Evolutionary conservation across 225 moss, liverwort and hornwort species (phyloP).

Genomic region (Marchantia paleacea): DNA sequence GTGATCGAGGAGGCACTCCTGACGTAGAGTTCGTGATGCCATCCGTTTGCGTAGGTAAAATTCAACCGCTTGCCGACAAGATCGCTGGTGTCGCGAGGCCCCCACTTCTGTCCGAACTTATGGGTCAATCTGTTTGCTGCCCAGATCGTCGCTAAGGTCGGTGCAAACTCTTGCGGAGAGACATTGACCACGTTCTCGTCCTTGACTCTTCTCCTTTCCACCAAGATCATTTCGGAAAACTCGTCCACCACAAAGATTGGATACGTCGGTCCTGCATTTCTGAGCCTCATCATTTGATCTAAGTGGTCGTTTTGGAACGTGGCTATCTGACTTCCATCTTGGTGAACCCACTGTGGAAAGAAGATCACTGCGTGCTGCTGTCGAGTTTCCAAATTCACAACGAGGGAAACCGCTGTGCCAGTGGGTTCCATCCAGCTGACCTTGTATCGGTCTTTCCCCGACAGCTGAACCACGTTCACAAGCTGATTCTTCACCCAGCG

Average conservation of each 20-base stretch:
- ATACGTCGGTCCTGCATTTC: slow-evolving; percentile 18
- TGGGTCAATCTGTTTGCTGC: background rate
- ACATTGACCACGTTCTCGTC: background rate
- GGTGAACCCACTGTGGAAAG: slow-evolving; percentile 15
- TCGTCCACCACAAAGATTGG: slow-evolving; percentile 19
- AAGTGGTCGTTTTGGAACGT: too few species aligned
- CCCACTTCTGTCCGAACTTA: background rate
- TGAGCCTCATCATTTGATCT: too few species aligned
- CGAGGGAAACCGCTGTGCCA: slow-evolving; percentile 10
- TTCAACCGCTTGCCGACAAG: slow-evolving; percentile 4
- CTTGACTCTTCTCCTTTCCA: slow-evolving; percentile 1
- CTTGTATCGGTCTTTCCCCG: background rate
- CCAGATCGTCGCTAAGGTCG: background rate
- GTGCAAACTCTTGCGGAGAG: slow-evolving; percentile 5
- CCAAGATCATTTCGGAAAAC: slow-evolving; percentile 10
- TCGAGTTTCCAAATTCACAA: background rate
- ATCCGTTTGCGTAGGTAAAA: too few species aligned
- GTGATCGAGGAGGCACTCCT: too few species aligned
- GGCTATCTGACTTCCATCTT: background rate
- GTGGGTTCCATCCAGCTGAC: too few species aligned
- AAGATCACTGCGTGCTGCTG: slow-evolving; percentile 24
- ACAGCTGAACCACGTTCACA: slow-evolving; percentile 3
- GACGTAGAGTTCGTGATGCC: too few species aligned
- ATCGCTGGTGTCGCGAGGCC: background rate
- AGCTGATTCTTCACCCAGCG: too few species aligned